Percentiles rank a stretch among this genome's conserved stretches.
Evolutionary conservation across 208 protist species (phyloP).

Genomic region (Blastocrithidia nonstop): DNA sequence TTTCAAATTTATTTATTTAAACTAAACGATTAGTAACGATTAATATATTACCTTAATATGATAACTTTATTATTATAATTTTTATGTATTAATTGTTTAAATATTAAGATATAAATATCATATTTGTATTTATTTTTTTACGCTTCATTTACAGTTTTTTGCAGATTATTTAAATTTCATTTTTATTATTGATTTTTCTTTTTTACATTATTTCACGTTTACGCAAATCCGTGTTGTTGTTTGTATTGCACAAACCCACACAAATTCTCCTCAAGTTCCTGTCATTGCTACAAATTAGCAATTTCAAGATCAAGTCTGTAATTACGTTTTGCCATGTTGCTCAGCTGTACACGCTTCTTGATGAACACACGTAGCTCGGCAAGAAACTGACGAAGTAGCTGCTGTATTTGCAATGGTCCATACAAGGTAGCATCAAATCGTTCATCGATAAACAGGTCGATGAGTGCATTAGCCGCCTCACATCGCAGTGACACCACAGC

Average conservation of each 20-base stretch:
- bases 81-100: too few relatives aligned
- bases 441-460: slow-evolving; percentile 69
- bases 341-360: slow-evolving; percentile 26
- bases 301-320: slow-evolving; percentile 16
- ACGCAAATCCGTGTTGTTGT: slow-evolving; percentile 4
- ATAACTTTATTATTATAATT: too few relatives aligned
- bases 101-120: too few relatives aligned
- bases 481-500: slow-evolving; percentile 28
- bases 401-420: slow-evolving; percentile 35
- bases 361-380: slow-evolving; percentile 21
- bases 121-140: too few relatives aligned
- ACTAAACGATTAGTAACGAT: too few relatives aligned
- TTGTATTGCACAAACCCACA: slow-evolving; percentile 62
- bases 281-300: slow-evolving; percentile 30
- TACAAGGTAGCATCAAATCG: slow-evolving; percentile 43
- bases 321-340: slow-evolving; percentile 19
- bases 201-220: not conserved
- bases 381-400: slow-evolving; percentile 14
- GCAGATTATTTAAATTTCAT: too few relatives aligned
- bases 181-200: not conserved
- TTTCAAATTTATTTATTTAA: too few relatives aligned
- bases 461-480: slow-evolving; percentile 61
- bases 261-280: slow-evolving; percentile 52
- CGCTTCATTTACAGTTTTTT: too few relatives aligned
- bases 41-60: too few relatives aligned